Base-by-base conservation (phyloP, 345 rosid species). In the Theobroma cacao region DNA sequence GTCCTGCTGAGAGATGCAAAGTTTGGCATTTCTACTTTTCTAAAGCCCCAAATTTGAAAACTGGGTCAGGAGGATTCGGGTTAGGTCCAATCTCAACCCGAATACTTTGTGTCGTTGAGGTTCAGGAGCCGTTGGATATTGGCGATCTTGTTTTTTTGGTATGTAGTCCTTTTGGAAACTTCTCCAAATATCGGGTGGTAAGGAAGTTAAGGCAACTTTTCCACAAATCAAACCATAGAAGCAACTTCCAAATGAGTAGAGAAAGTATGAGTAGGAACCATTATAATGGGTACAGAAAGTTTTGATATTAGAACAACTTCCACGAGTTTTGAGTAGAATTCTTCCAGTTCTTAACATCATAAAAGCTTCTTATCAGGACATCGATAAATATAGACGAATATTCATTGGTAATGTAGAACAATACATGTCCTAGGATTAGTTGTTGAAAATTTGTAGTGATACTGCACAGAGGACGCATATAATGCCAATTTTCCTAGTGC, bases 111-210 rank as follows among this genome's bases (percentile, higher is more conserved):
- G 45, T 36, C 40, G 36, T 36, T 22, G 48, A 66, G 9, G 72
- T 1, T 8, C 12, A 40, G 72, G 31, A 70, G 74, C 74, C 38
- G 59, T 70, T 31, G 41, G 18, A 45, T 14, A 14, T 26, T 26
- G 74, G 74, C 74, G 59, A 41, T 28, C 43, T 67, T 67, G 28
- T 65, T 22, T 41, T 66, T 66, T 40, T 26, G n/a, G n/a, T n/a
- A 13, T 22, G 30, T 36, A 12, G 1, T 5, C 0, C 15, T 30
- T 62, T 17, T 62, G 0, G 22, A 2, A 22, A 36, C 69, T 64
- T 64, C 36, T 64, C 69, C 40, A 64, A 34, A 11, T n/a, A 64
- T 9, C 2, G 14, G 4, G 36, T 2, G 17, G 17, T 45, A 45
- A 45, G 50, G 3, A 45, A 45, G 55, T 50, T 50, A 17, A 5